These are phyloP conservation scores for Leishmania martiniquensis DNA, from an alignment of 208 protist species.

Conservation along the genomic window DNA sequence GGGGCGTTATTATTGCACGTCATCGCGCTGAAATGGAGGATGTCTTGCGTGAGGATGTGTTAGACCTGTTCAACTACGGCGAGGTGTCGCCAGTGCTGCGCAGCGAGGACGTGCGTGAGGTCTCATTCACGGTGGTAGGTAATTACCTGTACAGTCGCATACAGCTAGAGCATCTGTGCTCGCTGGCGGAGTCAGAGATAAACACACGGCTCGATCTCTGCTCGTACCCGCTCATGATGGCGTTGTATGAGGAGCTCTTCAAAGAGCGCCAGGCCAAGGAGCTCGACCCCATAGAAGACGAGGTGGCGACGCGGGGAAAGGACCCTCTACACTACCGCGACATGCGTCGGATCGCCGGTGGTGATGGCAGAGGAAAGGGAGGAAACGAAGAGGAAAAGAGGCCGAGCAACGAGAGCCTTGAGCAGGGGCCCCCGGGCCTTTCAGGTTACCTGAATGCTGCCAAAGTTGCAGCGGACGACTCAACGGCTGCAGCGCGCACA, in stretches of 20 bases:
- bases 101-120: constrained; percentile 28
- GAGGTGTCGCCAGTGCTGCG: constrained; percentile 16
- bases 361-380: not conserved
- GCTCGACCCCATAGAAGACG: constrained; percentile 30
- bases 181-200: constrained; percentile 43
- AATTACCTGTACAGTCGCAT: constrained; percentile 39
- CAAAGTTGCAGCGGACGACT: not conserved
- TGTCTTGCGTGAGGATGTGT: constrained; percentile 35
- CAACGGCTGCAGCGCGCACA: not conserved
- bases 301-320: constrained; percentile 14
- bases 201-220: constrained; percentile 39
- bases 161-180: constrained; percentile 31
- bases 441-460: not conserved
- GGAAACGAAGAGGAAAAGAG: not conserved
- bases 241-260: constrained; percentile 49
- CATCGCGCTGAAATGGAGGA: constrained; percentile 20
- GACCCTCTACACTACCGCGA: constrained; percentile 8
- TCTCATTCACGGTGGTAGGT: constrained; percentile 31
- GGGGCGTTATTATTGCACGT: constrained; percentile 25
- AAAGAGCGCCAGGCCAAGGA: constrained; percentile 21
- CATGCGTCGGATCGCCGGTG: not conserved
- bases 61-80: constrained; percentile 49
- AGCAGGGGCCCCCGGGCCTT: not conserved
- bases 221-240: constrained; percentile 37
- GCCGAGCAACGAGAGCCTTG: not conserved